Percentiles rank a stretch among this genome's conserved stretches.
phyloP scores from a whole-genome alignment of 176 grass and related monocot genomes.

The Alloteropsis semialata region DNA sequence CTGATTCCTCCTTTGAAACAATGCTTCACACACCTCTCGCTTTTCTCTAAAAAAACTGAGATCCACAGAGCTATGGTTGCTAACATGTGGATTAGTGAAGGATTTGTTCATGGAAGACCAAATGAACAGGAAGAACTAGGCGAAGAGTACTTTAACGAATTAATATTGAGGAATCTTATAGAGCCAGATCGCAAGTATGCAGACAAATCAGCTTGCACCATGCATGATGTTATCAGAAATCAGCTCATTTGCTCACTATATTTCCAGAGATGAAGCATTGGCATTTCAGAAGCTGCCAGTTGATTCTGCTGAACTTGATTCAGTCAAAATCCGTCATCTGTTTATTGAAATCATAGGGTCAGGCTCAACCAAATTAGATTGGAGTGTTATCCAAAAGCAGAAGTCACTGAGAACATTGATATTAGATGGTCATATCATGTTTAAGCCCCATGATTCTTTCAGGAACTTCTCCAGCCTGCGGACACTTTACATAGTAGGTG shows the following conservation, averaged over 20 bases:
- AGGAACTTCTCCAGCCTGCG: neutral
- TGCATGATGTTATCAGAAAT: neutral
- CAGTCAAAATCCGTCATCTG: neutral
- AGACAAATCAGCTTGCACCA: neutral
- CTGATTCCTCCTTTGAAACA: constrained; percentile 20
- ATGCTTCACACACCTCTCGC: constrained; percentile 26
- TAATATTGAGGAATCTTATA: neutral
- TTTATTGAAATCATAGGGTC: neutral
- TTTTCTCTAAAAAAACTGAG: constrained; percentile 15
- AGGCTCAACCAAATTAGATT: neutral
- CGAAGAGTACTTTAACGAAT: neutral
- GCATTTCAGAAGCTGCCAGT: neutral
- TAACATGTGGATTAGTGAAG: neutral
- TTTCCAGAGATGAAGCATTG: neutral
- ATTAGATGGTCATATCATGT: neutral
- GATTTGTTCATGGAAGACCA: neutral
- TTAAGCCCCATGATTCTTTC: neutral
- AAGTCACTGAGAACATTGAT: neutral
- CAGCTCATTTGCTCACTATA: neutral
- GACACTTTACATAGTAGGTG: neutral
- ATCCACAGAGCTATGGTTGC: neutral
- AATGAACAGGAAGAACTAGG: neutral
- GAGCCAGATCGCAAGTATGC: neutral
- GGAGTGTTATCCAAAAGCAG: neutral
- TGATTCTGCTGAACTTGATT: neutral